phyloP scores from a whole-genome alignment of 139 green algal species.

The Chlamydomonas sphaeroides region DNA sequence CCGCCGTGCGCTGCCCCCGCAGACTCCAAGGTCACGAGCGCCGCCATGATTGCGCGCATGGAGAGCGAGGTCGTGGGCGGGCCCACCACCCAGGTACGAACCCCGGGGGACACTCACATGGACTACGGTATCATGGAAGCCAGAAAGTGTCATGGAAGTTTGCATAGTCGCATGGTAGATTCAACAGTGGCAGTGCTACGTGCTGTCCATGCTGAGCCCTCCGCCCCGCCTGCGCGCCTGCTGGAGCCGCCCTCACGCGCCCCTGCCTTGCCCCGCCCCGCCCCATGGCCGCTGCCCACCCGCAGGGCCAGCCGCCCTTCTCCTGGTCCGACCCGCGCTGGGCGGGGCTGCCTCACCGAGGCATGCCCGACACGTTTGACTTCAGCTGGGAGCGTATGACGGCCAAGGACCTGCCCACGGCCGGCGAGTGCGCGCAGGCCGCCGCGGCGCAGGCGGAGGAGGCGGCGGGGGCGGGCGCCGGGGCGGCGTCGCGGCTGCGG shows the following conservation, averaged over 20 bases:
- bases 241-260: neutral
- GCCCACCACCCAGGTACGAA: slow-evolving; percentile 40
- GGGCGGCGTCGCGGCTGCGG: too few species aligned
- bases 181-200: neutral
- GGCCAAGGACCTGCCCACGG: slow-evolving; percentile 42
- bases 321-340: slow-evolving; percentile 38
- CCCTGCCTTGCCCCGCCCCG: neutral
- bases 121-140: too few species aligned
- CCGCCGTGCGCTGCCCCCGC: neutral
- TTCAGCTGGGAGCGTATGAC: slow-evolving; percentile 57
- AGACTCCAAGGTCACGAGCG: slow-evolving; percentile 63
- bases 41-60: slow-evolving; percentile 46
- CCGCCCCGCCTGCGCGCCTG: neutral
- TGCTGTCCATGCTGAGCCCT: neutral
- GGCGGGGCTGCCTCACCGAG: slow-evolving; percentile 46
- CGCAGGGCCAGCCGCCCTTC: slow-evolving; percentile 49
- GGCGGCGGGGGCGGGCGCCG: too few species aligned
- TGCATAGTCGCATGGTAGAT: neutral
- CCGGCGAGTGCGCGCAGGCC: slow-evolving; percentile 3
- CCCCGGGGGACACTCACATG: too few species aligned
- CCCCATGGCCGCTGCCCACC: neutral
- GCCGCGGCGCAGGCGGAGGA: neutral
- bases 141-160: too few species aligned
- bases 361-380: slow-evolving; percentile 56
- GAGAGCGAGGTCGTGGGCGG: slow-evolving; percentile 60